Evolutionary conservation across 2,329 filamentous ascomycete genomes (phyloP).

Genomic region (Capronia americana): DNA sequence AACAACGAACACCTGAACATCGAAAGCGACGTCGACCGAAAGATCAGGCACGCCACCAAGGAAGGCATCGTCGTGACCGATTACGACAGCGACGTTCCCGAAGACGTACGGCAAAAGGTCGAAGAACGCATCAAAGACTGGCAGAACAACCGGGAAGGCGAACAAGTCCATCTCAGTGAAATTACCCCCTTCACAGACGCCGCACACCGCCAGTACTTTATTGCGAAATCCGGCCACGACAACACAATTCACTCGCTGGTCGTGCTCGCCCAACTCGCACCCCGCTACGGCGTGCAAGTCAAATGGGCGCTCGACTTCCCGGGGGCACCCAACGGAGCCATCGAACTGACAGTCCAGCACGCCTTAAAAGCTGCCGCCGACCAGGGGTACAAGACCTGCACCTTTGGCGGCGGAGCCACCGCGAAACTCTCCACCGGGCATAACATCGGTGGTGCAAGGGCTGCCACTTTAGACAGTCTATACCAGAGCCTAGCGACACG

Average conservation of each 20-base stretch:
- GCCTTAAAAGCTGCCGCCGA: constrained; percentile 62
- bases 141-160: constrained; percentile 73
- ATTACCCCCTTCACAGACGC: constrained; percentile 79
- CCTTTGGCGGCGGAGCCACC: constrained; percentile 77
- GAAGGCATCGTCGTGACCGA: constrained; percentile 78
- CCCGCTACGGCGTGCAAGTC: constrained; percentile 80
- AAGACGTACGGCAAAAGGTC: constrained; percentile 67
- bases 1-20: constrained; percentile 64
- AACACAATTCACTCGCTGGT: constrained; percentile 72
- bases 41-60: constrained; percentile 74
- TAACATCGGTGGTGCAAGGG: constrained; percentile 64
- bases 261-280: constrained; percentile 75
- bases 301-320: constrained; percentile 88
- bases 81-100: constrained; percentile 62
- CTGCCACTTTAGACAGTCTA: constrained; percentile 71
- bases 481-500: constrained; percentile 76
- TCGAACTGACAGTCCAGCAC: constrained; percentile 74
- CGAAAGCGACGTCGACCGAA: constrained; percentile 64
- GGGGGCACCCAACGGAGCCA: constrained; percentile 74
- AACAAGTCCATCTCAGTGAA: constrained; percentile 82
- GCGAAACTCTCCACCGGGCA: constrained; percentile 72
- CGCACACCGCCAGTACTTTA: constrained; percentile 77
- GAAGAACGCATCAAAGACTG: constrained; percentile 74
- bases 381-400: constrained; percentile 66
- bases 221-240: constrained; percentile 66